A percentile compares a stretch with the other conserved stretches of the same genome.
These are phyloP conservation scores for Russula vinacea DNA, from an alignment of 768 basidiomycete species.

Conservation along the genomic window DNA sequence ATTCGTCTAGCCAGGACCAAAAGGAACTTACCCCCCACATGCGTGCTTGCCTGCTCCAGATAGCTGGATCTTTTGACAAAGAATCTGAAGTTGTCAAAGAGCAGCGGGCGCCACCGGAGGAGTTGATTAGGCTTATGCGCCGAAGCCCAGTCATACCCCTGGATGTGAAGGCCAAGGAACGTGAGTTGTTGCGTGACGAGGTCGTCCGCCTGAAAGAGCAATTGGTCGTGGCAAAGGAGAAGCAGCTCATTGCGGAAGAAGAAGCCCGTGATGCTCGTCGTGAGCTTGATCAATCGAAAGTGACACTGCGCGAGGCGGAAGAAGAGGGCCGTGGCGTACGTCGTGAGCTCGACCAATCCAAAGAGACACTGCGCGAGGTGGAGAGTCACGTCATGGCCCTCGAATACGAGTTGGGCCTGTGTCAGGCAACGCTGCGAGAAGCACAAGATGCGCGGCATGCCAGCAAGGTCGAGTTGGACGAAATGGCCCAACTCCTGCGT, in stretches of 20 bases:
- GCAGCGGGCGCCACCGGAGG: background rate
- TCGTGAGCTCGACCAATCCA: slow-evolving; percentile 3
- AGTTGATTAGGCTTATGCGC: background rate
- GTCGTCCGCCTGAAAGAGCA: background rate
- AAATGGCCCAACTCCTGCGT: background rate
- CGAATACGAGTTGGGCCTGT: background rate
- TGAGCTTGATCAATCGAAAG: slow-evolving; percentile 2
- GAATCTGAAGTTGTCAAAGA: slow-evolving; percentile 1
- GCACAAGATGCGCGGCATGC: slow-evolving; percentile 6
- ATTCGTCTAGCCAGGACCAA: background rate
- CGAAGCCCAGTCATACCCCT: background rate
- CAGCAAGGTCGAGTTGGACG: background rate
- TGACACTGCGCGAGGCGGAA: background rate
- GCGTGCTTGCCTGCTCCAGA: background rate
- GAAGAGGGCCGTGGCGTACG: background rate
- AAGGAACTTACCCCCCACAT: background rate
- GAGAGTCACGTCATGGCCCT: background rate
- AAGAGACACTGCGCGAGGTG: background rate
- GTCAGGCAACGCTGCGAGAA: background rate
- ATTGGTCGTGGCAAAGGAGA: background rate
- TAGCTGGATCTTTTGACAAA: background rate
- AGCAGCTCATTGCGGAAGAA: background rate
- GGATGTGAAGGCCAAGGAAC: background rate
- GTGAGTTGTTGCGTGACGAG: background rate
- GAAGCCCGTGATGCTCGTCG: background rate